phyloP scores from a whole-genome alignment of 306 rosid species.

The Ammopiptanthus mongolicus region DNA sequence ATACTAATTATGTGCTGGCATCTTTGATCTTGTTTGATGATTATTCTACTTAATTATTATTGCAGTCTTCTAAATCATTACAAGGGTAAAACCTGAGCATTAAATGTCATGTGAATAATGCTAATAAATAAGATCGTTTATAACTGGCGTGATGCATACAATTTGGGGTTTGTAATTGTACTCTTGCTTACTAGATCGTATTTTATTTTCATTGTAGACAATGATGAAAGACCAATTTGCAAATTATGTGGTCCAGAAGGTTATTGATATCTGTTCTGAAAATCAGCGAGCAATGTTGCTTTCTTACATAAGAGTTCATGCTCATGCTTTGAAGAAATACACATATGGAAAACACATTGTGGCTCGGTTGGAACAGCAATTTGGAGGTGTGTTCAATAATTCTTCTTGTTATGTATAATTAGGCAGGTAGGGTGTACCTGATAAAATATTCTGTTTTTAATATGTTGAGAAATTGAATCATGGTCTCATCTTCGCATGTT shows the following conservation, averaged over 20 bases:
- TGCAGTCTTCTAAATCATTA: background rate
- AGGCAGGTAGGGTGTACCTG: background rate
- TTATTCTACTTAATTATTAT: background rate
- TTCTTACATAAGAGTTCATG: constrained; percentile 47
- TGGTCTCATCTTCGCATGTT: background rate
- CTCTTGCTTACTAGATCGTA: constrained; percentile 2
- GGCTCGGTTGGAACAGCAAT: constrained; percentile 50
- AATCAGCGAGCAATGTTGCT: constrained; percentile 42
- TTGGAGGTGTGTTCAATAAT: constrained; percentile 23
- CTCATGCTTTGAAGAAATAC: constrained; percentile 68
- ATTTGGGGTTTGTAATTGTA: background rate
- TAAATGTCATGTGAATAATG: background rate
- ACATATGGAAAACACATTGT: constrained; percentile 78
- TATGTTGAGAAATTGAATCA: background rate
- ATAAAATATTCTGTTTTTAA: background rate
- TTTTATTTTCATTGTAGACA: constrained; percentile 30
- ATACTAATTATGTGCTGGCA: background rate
- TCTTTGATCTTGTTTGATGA: background rate
- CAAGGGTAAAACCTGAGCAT: background rate
- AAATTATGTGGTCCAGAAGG: constrained; percentile 70
- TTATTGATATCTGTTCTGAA: constrained; percentile 57
- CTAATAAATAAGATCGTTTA: background rate
- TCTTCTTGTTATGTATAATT: background rate
- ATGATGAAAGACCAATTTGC: constrained; percentile 70
- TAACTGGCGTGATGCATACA: background rate